Percentiles rank a stretch among this genome's conserved stretches.
These are phyloP conservation scores for Centrapalus pauciflorus DNA, from an alignment of 129 eudicot species.

Conservation along the genomic window DNA sequence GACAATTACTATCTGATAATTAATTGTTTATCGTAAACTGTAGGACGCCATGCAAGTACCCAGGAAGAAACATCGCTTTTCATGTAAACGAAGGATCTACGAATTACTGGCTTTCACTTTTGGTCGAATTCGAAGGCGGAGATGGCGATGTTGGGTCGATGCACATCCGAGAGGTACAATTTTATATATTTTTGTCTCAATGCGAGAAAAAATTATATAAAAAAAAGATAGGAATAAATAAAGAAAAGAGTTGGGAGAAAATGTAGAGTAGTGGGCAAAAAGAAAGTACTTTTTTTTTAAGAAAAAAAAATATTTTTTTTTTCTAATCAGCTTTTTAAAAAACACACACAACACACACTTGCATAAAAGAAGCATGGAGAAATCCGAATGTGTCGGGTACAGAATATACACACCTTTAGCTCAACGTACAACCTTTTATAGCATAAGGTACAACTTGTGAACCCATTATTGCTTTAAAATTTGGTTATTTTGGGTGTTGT, in stretches of 20 bases:
- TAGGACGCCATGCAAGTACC: conserved; percentile 88
- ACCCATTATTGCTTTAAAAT: neutral
- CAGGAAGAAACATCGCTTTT: conserved; percentile 78
- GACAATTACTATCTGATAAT: too few relatives aligned
- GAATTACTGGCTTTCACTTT: conserved; percentile 79
- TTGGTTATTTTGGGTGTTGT: conserved; percentile 10
- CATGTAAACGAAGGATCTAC: conserved; percentile 94
- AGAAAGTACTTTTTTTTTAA: conserved; percentile 13
- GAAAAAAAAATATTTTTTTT: too few relatives aligned
- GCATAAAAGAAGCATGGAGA: conserved; percentile 31
- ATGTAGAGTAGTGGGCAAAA: conserved; percentile 27
- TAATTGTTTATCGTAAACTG: conserved; percentile 7
- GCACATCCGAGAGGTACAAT: conserved; percentile 80
- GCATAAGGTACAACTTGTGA: conserved; percentile 26
- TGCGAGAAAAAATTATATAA: neutral
- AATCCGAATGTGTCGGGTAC: conserved; percentile 35
- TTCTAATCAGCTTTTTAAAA: conserved; percentile 24
- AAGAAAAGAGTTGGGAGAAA: neutral
- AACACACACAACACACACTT: conserved; percentile 30
- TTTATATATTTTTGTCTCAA: neutral
- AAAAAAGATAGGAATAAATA: neutral
- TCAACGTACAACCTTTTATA: conserved; percentile 9
- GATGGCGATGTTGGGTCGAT: conserved; percentile 97
- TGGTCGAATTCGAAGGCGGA: conserved; percentile 89
- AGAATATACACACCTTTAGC: conserved; percentile 17